Evolutionary conservation across 2,329 filamentous ascomycete genomes (phyloP).

Genomic region (Emergomyces orientalis): DNA sequence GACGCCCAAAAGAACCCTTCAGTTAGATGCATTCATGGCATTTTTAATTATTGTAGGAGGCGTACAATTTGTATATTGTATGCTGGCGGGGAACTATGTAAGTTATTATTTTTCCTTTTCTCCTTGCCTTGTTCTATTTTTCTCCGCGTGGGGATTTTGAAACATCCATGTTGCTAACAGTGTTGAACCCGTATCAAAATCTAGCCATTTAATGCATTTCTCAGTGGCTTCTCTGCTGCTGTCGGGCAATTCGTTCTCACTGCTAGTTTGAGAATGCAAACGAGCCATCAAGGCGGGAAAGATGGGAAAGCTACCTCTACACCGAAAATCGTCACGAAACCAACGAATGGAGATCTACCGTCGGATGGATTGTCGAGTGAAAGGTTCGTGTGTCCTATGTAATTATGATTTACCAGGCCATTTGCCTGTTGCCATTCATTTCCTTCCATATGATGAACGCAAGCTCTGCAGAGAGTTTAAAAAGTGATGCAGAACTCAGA

Average conservation of each 20-base stretch:
- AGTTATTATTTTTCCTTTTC: slow-evolving; percentile 31
- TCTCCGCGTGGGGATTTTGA: not conserved
- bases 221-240: slow-evolving; percentile 86
- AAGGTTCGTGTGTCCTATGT: slow-evolving; percentile 24
- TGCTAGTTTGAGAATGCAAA: slow-evolving; percentile 83
- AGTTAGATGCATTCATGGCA: slow-evolving; percentile 81
- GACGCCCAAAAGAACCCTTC: slow-evolving; percentile 83
- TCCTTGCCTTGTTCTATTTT: not conserved
- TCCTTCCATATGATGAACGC: slow-evolving; percentile 3
- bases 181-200: not conserved
- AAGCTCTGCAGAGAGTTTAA: not conserved
- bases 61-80: slow-evolving; percentile 90
- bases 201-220: slow-evolving; percentile 96
- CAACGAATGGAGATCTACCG: slow-evolving; percentile 11
- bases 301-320: slow-evolving; percentile 21
- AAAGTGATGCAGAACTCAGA: not conserved
- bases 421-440: not conserved
- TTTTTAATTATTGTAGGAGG: slow-evolving; percentile 78
- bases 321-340: slow-evolving; percentile 1
- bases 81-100: slow-evolving; percentile 90
- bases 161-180: not conserved
- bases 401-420: not conserved
- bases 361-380: slow-evolving; percentile 29
- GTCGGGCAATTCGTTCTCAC: slow-evolving; percentile 97
- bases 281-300: slow-evolving; percentile 58